A percentile compares a stretch with the other conserved stretches of the same genome.
phyloP scores from a whole-genome alignment of 1,284 basidiomycete genomes.

The Ustilago tritici region DNA sequence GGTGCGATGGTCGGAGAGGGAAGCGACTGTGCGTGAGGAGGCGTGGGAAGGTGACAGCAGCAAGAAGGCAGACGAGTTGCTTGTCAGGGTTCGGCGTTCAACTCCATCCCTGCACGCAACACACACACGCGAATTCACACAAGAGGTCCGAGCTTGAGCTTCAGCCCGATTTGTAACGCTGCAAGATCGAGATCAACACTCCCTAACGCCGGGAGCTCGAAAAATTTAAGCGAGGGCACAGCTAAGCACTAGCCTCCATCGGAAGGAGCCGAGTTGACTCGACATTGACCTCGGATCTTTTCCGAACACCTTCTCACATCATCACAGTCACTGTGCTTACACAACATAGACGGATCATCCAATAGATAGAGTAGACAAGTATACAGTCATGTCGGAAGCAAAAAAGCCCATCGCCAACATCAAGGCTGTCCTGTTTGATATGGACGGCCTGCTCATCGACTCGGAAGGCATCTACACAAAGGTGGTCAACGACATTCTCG shows the following conservation, averaged over 20 bases:
- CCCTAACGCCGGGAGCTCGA: background rate
- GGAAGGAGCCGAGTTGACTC: slow-evolving; percentile 19
- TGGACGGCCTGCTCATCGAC: slow-evolving; percentile 69
- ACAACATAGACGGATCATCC: slow-evolving; percentile 9
- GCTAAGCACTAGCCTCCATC: background rate
- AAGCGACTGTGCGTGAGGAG: background rate
- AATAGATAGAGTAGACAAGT: background rate
- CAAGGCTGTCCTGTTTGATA: slow-evolving; percentile 62
- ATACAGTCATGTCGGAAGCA: slow-evolving; percentile 5
- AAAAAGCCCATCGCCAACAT: slow-evolving; percentile 47
- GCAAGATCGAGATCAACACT: slow-evolving; percentile 2
- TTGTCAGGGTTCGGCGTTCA: slow-evolving; percentile 12
- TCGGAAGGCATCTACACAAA: slow-evolving; percentile 68
- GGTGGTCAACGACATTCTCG: slow-evolving; percentile 68
- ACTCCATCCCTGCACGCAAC: slow-evolving; percentile 13
- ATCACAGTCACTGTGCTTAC: background rate
- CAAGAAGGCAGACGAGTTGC: background rate
- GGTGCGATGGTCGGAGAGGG: background rate
- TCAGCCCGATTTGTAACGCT: background rate
- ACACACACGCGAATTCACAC: slow-evolving; percentile 4
- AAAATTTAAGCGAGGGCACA: background rate
- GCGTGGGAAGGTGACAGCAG: slow-evolving; percentile 5
- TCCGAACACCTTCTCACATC: slow-evolving; percentile 2
- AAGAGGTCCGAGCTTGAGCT: background rate
- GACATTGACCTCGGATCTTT: slow-evolving; percentile 15